Conservation (phyloP, 83 land plant species). For the Diphasiastrum complanatum region DNA sequence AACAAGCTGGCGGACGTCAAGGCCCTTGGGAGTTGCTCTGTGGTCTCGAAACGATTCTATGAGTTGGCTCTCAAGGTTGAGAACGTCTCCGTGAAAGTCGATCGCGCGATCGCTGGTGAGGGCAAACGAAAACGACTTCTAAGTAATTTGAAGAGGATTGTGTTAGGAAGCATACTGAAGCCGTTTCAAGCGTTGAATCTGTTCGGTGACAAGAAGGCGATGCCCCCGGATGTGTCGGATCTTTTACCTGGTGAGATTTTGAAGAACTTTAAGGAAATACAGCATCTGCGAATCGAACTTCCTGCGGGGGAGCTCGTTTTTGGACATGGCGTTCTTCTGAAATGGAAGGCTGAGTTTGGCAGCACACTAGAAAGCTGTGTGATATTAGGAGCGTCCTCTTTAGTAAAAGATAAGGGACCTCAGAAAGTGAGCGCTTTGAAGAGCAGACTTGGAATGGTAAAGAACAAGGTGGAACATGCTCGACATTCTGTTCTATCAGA, state of each 20-base stretch:
- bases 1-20: constrained; percentile 63
- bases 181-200: constrained; percentile 47
- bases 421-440: too few relatives aligned
- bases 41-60: constrained; percentile 54
- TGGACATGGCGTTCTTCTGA: constrained; percentile 26
- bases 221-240: constrained; percentile 37
- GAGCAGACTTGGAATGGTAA: too few relatives aligned
- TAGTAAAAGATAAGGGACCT: too few relatives aligned
- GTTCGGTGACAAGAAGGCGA: constrained; percentile 19
- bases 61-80: constrained; percentile 57
- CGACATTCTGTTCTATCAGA: too few relatives aligned
- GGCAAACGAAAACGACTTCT: constrained; percentile 28
- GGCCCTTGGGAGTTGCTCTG: constrained; percentile 66
- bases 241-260: constrained; percentile 67
- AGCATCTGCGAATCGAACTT: constrained; percentile 24
- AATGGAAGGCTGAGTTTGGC: constrained; percentile 59
- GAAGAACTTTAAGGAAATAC: constrained; percentile 50
- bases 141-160: constrained; percentile 27
- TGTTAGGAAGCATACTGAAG: constrained; percentile 39
- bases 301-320: constrained; percentile 27
- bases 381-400: constrained; percentile 52
- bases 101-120: constrained; percentile 49
- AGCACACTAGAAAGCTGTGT: constrained; percentile 64
- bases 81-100: constrained; percentile 54
- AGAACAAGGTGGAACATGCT: too few relatives aligned